phyloP scores from a whole-genome alignment of 2,329 filamentous ascomycete genomes.

The Amphichorda felina region DNA sequence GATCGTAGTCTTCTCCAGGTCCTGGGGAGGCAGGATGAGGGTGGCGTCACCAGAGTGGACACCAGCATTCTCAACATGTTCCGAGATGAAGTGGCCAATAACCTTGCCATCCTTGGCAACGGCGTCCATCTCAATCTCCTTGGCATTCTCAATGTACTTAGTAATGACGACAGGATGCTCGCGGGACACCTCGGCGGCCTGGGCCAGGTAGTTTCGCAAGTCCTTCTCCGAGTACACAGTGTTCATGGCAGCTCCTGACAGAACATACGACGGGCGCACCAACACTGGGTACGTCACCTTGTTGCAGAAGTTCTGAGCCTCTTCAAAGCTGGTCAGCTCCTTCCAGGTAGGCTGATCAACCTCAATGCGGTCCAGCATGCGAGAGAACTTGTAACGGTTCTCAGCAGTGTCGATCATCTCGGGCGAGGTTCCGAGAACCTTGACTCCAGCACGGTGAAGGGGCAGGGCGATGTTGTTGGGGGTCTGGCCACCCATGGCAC shows the following conservation, averaged over 20 bases:
- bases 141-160: conserved; percentile 98
- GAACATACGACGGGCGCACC: conserved; percentile 89
- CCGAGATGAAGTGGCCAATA: conserved; percentile 92
- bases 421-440: conserved; percentile 87
- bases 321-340: conserved; percentile 87
- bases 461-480: conserved; percentile 96
- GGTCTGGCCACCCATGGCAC: conserved; percentile 94
- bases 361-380: conserved; percentile 88
- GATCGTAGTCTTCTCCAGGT: conserved; percentile 81
- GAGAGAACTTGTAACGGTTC: conserved; percentile 97
- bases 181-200: conserved; percentile 85
- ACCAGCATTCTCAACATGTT: conserved; percentile 97
- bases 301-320: conserved; percentile 77
- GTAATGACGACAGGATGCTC: conserved; percentile 97
- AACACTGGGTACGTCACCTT: conserved; percentile 87
- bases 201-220: conserved; percentile 74
- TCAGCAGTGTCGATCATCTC: conserved; percentile 99
- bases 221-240: conserved; percentile 96
- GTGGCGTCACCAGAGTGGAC: conserved; percentile 98
- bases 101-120: conserved; percentile 84
- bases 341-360: conserved; percentile 98
- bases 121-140: conserved; percentile 99
- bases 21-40: conserved; percentile 86
- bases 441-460: conserved; percentile 78
- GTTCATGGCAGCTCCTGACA: conserved; percentile 98